Evolutionary conservation across 306 rosid genomes (phyloP), one percentile per base, ranked within the genome.

Genomic region (Medicago arabica): DNA sequence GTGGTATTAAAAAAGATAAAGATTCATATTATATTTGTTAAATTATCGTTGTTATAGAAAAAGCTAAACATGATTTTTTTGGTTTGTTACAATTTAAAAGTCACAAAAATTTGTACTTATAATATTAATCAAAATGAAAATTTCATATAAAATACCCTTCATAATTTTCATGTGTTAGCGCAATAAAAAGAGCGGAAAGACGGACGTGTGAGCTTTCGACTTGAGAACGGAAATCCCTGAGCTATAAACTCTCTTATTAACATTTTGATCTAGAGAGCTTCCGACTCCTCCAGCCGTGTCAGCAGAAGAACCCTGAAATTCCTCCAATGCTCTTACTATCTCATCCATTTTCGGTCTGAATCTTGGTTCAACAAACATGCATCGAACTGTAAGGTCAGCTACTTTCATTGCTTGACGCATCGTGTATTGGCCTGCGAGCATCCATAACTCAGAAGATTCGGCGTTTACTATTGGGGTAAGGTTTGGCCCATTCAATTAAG

Each of bases 401-500:
- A 81, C 88, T 76, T 77, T 90, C 81, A 90, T 87, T 1, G 96
- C 98, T 68, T 76, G 83, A 6, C 83, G 76, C n/a, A 83, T 9
- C 0, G 89, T 59, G 81, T 92, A 96, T 68, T 92, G 96, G 64
- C 97, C 96, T 75, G 4, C 99, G 97, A 50, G 88, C 72, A 46
- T 96, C 99, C 83, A 96, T 81, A 3, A 92, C 88, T 83, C 87
- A 87, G 78, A 89, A 77, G 66, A 90, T 82, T 65, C 79, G 82
- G 25, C 98, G 88, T 75, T 96, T 96, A 86, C 88, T 89, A 53
- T 82, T 83, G 67, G 92, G 93, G 86, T 85, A 90, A 36, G 98
- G 98, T 75, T 90, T 96, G 39, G 92, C 96, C 99, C 99, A 96
- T 44, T 90, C 96, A 8, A 92, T n/a, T n/a, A n/a, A n/a, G n/a